These are phyloP conservation scores for Metarhizium rileyi DNA, from an alignment of 2,329 filamentous ascomycete genomes.

Conservation along the genomic window DNA sequence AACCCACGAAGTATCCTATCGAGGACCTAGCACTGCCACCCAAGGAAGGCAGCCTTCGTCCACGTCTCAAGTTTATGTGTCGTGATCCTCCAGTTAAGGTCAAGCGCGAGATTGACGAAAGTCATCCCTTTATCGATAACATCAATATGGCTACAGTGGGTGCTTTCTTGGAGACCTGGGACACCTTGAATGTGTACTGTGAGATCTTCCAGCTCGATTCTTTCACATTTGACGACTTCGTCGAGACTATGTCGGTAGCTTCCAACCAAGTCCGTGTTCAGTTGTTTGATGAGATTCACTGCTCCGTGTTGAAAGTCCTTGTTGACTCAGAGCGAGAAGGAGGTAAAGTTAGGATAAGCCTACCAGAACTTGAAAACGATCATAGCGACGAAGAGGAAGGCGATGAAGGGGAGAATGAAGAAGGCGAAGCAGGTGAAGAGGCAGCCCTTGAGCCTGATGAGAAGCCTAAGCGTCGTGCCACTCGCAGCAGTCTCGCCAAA, in stretches of 20 bases:
- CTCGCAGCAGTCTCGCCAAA: constrained; percentile 77
- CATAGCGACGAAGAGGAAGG: constrained; percentile 58
- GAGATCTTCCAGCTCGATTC: constrained; percentile 91
- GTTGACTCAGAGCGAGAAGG: constrained; percentile 66
- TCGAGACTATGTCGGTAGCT: constrained; percentile 74
- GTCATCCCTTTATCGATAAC: constrained; percentile 24
- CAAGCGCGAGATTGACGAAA: constrained; percentile 22
- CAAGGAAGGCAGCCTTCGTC: constrained; percentile 56
- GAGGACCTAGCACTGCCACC: constrained; percentile 81
- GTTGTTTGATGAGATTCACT: constrained; percentile 84
- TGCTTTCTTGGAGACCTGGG: constrained; percentile 81
- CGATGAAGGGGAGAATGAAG: constrained; percentile 42
- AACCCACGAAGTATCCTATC: constrained; percentile 85
- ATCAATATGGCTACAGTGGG: constrained; percentile 82
- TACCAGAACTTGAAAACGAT: constrained; percentile 66
- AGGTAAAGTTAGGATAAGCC: constrained; percentile 67
- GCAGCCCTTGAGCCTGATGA: constrained; percentile 63
- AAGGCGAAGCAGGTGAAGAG: constrained; percentile 42
- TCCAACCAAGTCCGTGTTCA: constrained; percentile 69
- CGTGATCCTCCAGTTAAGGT: constrained; percentile 47
- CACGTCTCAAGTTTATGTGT: constrained; percentile 68
- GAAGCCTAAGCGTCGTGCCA: constrained; percentile 59
- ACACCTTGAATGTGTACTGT: constrained; percentile 96
- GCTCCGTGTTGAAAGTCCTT: constrained; percentile 77
- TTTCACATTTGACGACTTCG: constrained; percentile 94